A percentile compares a stretch with the other conserved stretches of the same genome.
phyloP scores from a whole-genome alignment of 345 rosid genomes.

The Citrus maxima region DNA sequence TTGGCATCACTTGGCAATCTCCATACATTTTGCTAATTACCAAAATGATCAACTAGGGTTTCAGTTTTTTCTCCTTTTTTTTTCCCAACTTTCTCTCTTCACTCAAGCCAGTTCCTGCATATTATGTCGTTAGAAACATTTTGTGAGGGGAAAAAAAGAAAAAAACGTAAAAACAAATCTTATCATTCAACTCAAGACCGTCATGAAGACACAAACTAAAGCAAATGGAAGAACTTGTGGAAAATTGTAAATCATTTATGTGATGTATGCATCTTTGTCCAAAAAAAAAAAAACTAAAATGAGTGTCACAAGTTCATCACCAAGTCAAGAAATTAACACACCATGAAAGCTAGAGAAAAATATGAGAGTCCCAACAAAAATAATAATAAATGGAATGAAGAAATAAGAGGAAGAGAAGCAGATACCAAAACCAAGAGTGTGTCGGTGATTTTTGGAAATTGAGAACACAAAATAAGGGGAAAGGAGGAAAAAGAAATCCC shows the following conservation, averaged over 20 bases:
- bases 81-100: constrained; percentile 1
- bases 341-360: not conserved
- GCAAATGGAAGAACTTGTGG: not conserved
- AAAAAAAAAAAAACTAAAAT: too few relatives aligned
- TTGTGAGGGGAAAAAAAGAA: not conserved
- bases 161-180: not conserved
- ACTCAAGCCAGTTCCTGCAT: constrained; percentile 1
- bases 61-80: not conserved
- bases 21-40: constrained; percentile 45
- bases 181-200: constrained; percentile 9
- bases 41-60: constrained; percentile 17
- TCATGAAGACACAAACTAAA: too few relatives aligned
- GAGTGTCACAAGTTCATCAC: not conserved
- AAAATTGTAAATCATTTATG: too few relatives aligned
- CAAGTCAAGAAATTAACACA: not conserved
- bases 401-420: not conserved
- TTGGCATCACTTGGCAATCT: constrained; percentile 66
- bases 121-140: not conserved
- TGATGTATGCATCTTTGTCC: too few relatives aligned
- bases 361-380: not conserved
- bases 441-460: constrained; percentile 21
- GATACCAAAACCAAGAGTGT: constrained; percentile 13
- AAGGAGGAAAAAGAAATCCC: not conserved
- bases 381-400: not conserved
- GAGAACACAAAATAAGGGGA: constrained; percentile 4